A percentile compares a stretch with the other conserved stretches of the same genome.
Conservation (phyloP, 208 protist species). For the Lotmaria passim region DNA sequence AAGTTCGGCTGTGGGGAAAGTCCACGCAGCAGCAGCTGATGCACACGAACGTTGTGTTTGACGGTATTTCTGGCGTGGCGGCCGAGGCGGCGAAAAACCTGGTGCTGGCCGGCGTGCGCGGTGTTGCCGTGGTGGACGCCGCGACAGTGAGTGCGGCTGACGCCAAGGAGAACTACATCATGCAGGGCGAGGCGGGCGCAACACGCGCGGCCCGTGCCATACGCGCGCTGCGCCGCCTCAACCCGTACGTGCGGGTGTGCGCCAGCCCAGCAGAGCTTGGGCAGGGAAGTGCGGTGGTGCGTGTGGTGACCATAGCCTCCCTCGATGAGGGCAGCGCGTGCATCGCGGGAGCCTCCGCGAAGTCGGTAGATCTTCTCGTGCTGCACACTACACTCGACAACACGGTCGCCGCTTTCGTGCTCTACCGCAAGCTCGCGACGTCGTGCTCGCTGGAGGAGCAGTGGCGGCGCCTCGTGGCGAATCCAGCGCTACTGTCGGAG, state of each 20-base stretch:
- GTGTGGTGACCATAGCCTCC: slow-evolving; percentile 19
- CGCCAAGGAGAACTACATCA: slow-evolving; percentile 55
- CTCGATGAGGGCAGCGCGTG: slow-evolving; percentile 24
- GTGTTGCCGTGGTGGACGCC: slow-evolving; percentile 54
- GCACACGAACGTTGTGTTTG: slow-evolving; percentile 57
- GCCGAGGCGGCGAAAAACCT: slow-evolving; percentile 92
- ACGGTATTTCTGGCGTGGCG: slow-evolving; percentile 57
- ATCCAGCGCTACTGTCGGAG: slow-evolving; percentile 22
- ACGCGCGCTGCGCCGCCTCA: slow-evolving; percentile 41
- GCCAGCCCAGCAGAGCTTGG: slow-evolving; percentile 10
- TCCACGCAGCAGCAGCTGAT: slow-evolving; percentile 87
- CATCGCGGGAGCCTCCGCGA: slow-evolving; percentile 1
- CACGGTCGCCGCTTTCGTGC: slow-evolving; percentile 39
- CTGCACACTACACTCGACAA: slow-evolving; percentile 17
- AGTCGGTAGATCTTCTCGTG: slow-evolving; percentile 20
- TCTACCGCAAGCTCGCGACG: slow-evolving; percentile 20
- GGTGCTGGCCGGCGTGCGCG: slow-evolving; percentile 87
- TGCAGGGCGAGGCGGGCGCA: slow-evolving; percentile 44
- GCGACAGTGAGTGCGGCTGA: slow-evolving; percentile 33
- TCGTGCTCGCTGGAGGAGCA: slow-evolving; percentile 35
- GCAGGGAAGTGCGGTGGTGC: slow-evolving; percentile 4
- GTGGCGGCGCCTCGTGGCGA: slow-evolving; percentile 35
- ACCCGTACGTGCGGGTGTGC: slow-evolving; percentile 48
- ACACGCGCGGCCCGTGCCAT: slow-evolving; percentile 33
- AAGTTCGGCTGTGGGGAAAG: slow-evolving; percentile 93